Evolutionary conservation across 192 early-diverging fungal genomes (phyloP).

Genomic region (Phlyctochytrium arcticum): DNA sequence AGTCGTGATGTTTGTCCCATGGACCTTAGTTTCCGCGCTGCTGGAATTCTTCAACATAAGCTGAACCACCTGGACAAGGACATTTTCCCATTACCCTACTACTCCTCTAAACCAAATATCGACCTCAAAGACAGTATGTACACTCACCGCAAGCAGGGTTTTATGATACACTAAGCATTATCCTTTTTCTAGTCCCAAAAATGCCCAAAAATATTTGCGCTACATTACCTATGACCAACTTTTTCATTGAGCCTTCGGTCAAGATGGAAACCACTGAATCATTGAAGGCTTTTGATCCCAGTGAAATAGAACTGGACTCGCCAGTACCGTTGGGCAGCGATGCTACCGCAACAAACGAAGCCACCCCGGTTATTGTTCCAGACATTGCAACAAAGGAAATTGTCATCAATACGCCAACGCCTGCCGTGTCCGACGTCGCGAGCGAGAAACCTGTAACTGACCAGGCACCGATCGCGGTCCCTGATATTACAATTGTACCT

Average conservation of each 20-base stretch:
- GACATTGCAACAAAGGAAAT: not conserved
- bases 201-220: slow-evolving; percentile 16
- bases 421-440: not conserved
- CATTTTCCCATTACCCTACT: slow-evolving; percentile 72
- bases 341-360: no score
- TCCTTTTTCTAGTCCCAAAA: no score
- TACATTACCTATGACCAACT: slow-evolving; percentile 41
- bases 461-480: no score
- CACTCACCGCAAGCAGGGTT: no score
- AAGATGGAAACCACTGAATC: slow-evolving; percentile 43
- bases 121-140: slow-evolving; percentile 11
- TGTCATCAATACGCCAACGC: no score
- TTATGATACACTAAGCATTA: no score
- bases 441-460: no score
- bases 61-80: slow-evolving; percentile 60
- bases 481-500: slow-evolving; percentile 51
- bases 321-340: no score
- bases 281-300: not conserved
- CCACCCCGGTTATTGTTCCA: not conserved
- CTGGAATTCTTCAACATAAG: slow-evolving; percentile 58
- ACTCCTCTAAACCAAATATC: slow-evolving; percentile 34
- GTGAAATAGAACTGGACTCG: not conserved
- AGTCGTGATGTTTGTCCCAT: slow-evolving; percentile 61
- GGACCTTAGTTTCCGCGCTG: slow-evolving; percentile 61
- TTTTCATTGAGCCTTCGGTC: slow-evolving; percentile 61